Evolutionary conservation across 73 alveolate genomes (phyloP), one percentile per base, ranked within the genome.

Genomic region (Symbiodinium pilosum): DNA sequence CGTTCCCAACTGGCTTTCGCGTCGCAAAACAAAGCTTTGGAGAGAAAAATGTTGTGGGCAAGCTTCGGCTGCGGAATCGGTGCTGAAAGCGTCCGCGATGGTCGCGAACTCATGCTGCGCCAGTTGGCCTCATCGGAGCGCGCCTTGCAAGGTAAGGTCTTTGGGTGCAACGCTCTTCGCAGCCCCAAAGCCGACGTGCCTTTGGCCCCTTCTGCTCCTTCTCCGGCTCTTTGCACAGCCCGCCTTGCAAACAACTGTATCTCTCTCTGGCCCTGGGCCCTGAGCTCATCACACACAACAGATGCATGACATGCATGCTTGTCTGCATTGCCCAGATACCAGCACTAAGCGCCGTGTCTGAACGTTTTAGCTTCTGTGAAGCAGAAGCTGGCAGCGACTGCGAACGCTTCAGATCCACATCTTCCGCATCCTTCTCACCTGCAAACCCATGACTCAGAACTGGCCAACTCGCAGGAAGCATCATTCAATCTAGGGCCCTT

Each of bases 91-190:
- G 95, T 88, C 51, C 95, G 95, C 75, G 69, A 28, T 14, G 73
- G 95, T 43, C 95, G 95, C 73, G 86, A 83, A 41, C 47, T 68
- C 71, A 42, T 4, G 86, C 95, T 88, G 38, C 95, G 86, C 95
- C 95, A 88, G 69, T 88, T 54, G 51, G 43, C 26, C 71, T 88
- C 95, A 24, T 88, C 95, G 44, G 95, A 88, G 36, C 87, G 95
- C 8, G 51, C 95, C 95, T 87, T 42, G 84, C 52, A 34, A 83
- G 59, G 21, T 9, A 9, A 9, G 6, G 59, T 9, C 6, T 14
- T 47, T 47, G 59, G 21, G 14, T 47, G 59, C 21, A 47, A 14
- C 14, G 59, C 59, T 47, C 14, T 14, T 47, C 14, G 59, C 59
- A 9, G 59, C 14, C 59, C 59, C 59, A 6, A 47, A 9, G 59